Percentiles rank a stretch among this genome's conserved stretches.
Evolutionary conservation across 2,329 filamentous ascomycete genomes (phyloP).

Genomic region (Penicillium sclerotiorum): DNA sequence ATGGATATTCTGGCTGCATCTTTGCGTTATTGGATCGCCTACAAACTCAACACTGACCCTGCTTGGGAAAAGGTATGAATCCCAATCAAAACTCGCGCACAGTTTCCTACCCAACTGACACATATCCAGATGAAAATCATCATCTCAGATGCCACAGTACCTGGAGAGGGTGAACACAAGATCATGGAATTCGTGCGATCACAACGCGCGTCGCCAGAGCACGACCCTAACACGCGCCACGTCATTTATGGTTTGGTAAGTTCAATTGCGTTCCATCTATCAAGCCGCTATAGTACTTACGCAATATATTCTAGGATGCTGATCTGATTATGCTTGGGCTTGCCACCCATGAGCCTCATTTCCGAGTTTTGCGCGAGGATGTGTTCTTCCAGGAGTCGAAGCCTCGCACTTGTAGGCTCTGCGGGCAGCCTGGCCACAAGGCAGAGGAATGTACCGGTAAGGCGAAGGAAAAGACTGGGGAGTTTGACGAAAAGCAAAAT

Average conservation of each 20-base stretch:
- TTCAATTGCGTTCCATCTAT: conserved; percentile 1
- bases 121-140: conserved; percentile 94
- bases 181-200: conserved; percentile 98
- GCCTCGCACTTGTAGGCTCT: conserved; percentile 79
- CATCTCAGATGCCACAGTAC: conserved; percentile 96
- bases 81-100: too few species aligned
- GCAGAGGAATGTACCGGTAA: conserved; percentile 81
- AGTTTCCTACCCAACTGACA: too few species aligned
- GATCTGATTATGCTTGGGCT: conserved; percentile 98
- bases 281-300: conserved; percentile 24
- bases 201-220: conserved; percentile 83
- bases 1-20: conserved; percentile 94
- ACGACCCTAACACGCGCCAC: conserved; percentile 95
- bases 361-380: conserved; percentile 93
- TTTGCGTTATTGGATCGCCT: conserved; percentile 93
- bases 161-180: conserved; percentile 97
- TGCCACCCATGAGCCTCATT: conserved; percentile 95
- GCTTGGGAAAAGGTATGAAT: conserved; percentile 74
- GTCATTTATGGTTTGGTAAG: conserved; percentile 85
- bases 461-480: conserved; percentile 74
- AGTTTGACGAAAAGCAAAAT: conserved; percentile 80
- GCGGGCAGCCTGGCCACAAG: conserved; percentile 90
- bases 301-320: conserved; percentile 62
- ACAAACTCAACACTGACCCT: conserved; percentile 96
- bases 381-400: conserved; percentile 91